A percentile compares a stretch with the other conserved stretches of the same genome.
phyloP scores from a whole-genome alignment of 2,329 filamentous ascomycete species.

The Zymoseptoria pseudotritici region DNA sequence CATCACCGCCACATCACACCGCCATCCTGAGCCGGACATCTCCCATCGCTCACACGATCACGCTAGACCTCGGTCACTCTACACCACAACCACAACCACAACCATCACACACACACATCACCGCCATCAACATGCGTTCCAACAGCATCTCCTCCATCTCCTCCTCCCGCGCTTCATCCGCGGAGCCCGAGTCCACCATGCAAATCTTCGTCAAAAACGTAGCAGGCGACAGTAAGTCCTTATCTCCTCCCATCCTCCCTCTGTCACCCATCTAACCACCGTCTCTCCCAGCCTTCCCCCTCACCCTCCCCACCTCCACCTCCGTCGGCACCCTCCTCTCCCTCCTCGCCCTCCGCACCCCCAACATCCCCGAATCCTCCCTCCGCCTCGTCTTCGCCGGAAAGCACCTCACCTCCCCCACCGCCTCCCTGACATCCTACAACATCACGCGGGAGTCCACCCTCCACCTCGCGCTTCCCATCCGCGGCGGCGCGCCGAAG shows the following conservation, averaged over 20 bases:
- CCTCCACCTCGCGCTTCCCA: slow-evolving; percentile 48
- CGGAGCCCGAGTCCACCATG: slow-evolving; percentile 46
- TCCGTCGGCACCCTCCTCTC: slow-evolving; percentile 49
- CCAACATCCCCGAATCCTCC: slow-evolving; percentile 41
- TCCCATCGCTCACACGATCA: not conserved
- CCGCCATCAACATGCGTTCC: not conserved
- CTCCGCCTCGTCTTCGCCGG: slow-evolving; percentile 53
- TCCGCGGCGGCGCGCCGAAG: slow-evolving; percentile 57
- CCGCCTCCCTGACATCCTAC: slow-evolving; percentile 41
- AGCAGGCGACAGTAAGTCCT: slow-evolving; percentile 48
- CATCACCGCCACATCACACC: not conserved
- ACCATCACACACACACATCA: not conserved
- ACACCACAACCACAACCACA: not conserved
- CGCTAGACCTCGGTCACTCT: not conserved
- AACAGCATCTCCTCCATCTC: slow-evolving; percentile 17
- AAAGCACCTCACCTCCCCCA: slow-evolving; percentile 44
- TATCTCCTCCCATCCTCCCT: slow-evolving; percentile 5
- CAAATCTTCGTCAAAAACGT: slow-evolving; percentile 57
- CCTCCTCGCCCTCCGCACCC: slow-evolving; percentile 50
- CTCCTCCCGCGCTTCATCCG: slow-evolving; percentile 29
- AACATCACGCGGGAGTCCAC: slow-evolving; percentile 45
- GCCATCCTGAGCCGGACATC: not conserved
- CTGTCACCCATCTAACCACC: no score
- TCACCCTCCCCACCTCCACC: slow-evolving; percentile 48
- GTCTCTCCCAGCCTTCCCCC: slow-evolving; percentile 49